phyloP scores from a whole-genome alignment of 2,329 filamentous ascomycete species.

The Tolypocladium pustulatum region DNA sequence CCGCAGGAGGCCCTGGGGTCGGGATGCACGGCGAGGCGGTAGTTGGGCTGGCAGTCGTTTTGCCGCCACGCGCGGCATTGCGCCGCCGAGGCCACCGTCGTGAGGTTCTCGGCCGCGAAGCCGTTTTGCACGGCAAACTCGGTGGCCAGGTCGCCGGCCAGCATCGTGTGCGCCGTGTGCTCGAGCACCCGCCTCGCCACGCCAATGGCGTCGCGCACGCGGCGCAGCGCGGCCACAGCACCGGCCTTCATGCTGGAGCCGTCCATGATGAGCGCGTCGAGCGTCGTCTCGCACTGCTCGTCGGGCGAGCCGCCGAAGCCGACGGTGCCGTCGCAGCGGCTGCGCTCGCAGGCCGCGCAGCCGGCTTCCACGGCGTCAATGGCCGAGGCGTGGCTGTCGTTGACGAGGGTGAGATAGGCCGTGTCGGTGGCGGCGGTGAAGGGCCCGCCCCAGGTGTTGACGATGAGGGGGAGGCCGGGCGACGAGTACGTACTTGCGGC shows the following conservation, averaged over 20 bases:
- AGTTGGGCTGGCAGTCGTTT: constrained; percentile 39
- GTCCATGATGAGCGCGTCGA: constrained; percentile 50
- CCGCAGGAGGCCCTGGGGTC: constrained; percentile 32
- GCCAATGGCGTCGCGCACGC: constrained; percentile 35
- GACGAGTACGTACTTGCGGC: constrained; percentile 18
- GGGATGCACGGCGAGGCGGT: constrained; percentile 33
- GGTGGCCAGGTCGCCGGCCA: constrained; percentile 42
- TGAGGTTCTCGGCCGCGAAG: constrained; percentile 33
- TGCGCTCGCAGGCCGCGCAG: constrained; percentile 38
- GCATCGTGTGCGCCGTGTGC: constrained; percentile 38
- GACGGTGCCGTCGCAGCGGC: constrained; percentile 44
- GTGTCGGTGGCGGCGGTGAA: constrained; percentile 42
- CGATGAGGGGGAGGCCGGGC: constrained; percentile 31
- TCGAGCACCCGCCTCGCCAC: constrained; percentile 41
- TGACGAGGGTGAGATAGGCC: constrained; percentile 29
- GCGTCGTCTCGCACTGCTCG: constrained; percentile 45
- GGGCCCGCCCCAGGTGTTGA: constrained; percentile 45
- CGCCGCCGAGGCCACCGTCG: constrained; percentile 27
- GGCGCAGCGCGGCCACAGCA: constrained; percentile 39
- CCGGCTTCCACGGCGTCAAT: constrained; percentile 43
- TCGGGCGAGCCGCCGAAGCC: constrained; percentile 45
- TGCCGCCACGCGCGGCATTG: constrained; percentile 32
- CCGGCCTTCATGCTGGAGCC: constrained; percentile 41
- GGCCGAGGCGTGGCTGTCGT: constrained; percentile 20
- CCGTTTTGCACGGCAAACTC: constrained; percentile 41